These are phyloP conservation scores for Yamadazyma mexicana DNA, from an alignment of 1,139 yeast species.

Conservation along the genomic window DNA sequence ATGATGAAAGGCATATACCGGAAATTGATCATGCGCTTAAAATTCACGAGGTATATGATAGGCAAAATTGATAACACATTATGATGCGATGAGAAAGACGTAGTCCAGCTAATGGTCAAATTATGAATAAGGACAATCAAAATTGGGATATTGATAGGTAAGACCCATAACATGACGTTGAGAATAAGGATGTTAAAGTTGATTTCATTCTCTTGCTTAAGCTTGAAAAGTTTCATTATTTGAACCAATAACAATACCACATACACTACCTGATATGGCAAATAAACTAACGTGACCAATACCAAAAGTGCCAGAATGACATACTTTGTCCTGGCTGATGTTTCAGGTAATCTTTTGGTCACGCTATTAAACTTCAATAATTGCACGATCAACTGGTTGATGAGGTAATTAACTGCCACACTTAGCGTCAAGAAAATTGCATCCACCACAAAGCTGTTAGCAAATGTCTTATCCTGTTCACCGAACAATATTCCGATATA, in stretches of 20 bases:
- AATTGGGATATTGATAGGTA: slow-evolving; percentile 70
- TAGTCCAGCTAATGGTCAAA: slow-evolving; percentile 65
- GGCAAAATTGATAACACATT: slow-evolving; percentile 69
- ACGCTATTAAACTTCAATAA: slow-evolving; percentile 1
- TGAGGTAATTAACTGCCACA: slow-evolving; percentile 10
- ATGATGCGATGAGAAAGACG: slow-evolving; percentile 78
- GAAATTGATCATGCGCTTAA: slow-evolving; percentile 14
- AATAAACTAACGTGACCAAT: slow-evolving; percentile 31
- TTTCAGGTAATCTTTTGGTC: slow-evolving; percentile 2
- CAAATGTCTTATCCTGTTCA: slow-evolving; percentile 3
- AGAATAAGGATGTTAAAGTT: slow-evolving; percentile 58
- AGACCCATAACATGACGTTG: slow-evolving; percentile 62
- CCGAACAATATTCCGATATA: slow-evolving; percentile 1
- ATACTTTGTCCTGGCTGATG: slow-evolving; percentile 6
- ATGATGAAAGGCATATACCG: slow-evolving; percentile 20
- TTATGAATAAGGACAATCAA: slow-evolving; percentile 71
- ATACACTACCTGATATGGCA: slow-evolving; percentile 81
- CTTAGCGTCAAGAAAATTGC: slow-evolving; percentile 10
- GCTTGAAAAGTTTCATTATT: slow-evolving; percentile 41
- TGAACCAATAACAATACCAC: slow-evolving; percentile 59
- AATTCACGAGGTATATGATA: slow-evolving; percentile 41
- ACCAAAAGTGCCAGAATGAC: slow-evolving; percentile 8
- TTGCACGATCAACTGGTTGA: slow-evolving; percentile 4
- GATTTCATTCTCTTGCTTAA: slow-evolving; percentile 21
- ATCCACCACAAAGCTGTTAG: slow-evolving; percentile 5